Base-by-base conservation (phyloP, 2,329 filamentous ascomycete genomes). In the Colletotrichum tanaceti region DNA sequence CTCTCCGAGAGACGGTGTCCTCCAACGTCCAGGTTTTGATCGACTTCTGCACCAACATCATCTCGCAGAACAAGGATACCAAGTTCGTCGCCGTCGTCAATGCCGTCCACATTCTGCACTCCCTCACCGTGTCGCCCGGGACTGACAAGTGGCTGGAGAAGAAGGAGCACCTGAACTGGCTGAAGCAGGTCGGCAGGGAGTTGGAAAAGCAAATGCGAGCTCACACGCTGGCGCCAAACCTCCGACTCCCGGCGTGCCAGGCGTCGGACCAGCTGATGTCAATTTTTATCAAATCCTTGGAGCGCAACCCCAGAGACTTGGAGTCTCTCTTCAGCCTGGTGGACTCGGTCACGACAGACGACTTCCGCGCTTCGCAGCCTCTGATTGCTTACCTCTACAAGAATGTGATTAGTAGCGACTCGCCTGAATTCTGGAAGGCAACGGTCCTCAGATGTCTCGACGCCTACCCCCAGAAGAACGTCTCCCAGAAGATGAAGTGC, bases 401-500 rank as follows among this genome's bases (percentile, higher is more conserved):
- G 14, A 85, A 92, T 70, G 91, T 99, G 76, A 93, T 99, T 71
- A 91, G 87, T 73, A 97, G 87, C 76, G 88, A 94, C 38, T 94
- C 93, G 0, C 88, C 96, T 28, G 93, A 97, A 18, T 96, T 94
- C 75, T 94, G 94, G 86, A 93, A 91, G 73, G 88, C 89, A 5
- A 86, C 97, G 2, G 87, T 98, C 49, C 87, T 95, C 74, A 91
- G 93, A 62, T 97, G 94, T 75, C 87, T 99, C 54, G 94, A 98
- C 65, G 84, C 94, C 0, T 99, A 98, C 77, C 90, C 92, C 7
- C 88, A 90, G 58, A 93, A 91, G 75, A 88, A 85, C 53, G 92
- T 91, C 14, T 90, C 92, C 0, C 96, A 98, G 79, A 94, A 92
- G 82, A 93, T 93, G 52, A 99, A 99, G 79, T 92, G 94, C 60